Conservation (phyloP, 441 rosid genomes). For the Mallotus repandus region DNA sequence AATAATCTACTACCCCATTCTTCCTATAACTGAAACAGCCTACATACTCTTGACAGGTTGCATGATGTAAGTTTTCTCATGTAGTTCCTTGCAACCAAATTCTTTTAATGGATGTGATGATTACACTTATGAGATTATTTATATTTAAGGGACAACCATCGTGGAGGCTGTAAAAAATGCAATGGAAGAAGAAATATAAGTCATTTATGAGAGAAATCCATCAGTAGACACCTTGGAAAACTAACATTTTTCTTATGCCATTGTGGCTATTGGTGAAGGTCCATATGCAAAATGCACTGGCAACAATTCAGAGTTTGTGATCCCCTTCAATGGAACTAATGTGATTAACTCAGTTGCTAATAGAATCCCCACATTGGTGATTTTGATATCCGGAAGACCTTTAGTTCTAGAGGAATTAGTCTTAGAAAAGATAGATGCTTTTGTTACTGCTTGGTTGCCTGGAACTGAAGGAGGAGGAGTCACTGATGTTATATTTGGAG, state of each 20-base stretch:
- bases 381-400: conserved; percentile 80
- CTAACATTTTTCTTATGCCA: conserved; percentile 55
- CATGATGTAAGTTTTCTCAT: no score
- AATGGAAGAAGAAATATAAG: conserved; percentile 65
- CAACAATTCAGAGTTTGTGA: conserved; percentile 46
- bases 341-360: conserved; percentile 49
- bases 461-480: conserved; percentile 82
- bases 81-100: no score
- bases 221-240: conserved; percentile 51
- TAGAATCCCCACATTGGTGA: conserved; percentile 59
- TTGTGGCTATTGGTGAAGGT: conserved; percentile 79
- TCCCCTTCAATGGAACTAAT: conserved; percentile 62
- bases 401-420: conserved; percentile 48
- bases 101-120: no score
- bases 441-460: conserved; percentile 89
- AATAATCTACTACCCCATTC: no score
- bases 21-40: no score
- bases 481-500: conserved; percentile 74
- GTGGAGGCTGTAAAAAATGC: conserved; percentile 68
- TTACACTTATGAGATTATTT: not conserved
- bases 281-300: conserved; percentile 77
- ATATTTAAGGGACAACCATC: conserved; percentile 68
- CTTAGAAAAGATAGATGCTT: conserved; percentile 55
- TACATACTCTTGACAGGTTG: no score
- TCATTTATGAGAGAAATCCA: conserved; percentile 61